Evolutionary conservation across 129 eudicot species (phyloP), one percentile per base, ranked within the genome.

Genomic region (Glebionis coronaria): DNA sequence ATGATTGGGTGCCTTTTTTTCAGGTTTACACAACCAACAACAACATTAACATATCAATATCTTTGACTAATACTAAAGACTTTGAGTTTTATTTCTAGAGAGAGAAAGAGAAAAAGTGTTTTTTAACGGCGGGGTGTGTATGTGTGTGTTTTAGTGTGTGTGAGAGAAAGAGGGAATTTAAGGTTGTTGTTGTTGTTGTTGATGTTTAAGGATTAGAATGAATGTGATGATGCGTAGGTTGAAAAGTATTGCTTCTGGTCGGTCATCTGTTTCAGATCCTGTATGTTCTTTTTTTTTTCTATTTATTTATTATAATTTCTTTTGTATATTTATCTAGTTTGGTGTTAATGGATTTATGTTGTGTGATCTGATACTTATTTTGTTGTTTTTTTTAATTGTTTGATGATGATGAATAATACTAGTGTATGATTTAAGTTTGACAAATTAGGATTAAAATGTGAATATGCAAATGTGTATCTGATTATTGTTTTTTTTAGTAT

Each of bases 211-310:
- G 68, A 75, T 38, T 58, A 61, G 61, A 51, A 90, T 93, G 99
- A 88, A 93, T 79, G 88, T 84, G 74, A 84, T 92, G 96, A 84
- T 92, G 96, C 90, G 98, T 50, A 85, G 97, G 65, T 77, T 93
- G 45, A 93, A 93, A 81, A 93, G 97, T 79, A 80, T 93, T 56
- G 95, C 99, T 70, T 89, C 99, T 45, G 97, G 96, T 47, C 90
- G 97, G 12, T 55, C 92, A 38, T 86, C 99, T 47, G 81, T 89
- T 67, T 93, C 99, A 63, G 99, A 93, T 86, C 92, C 95, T 12
- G 99, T 93, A 83, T 67, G 78, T 76, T 27, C 16, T 12, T 40
- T 49, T 28, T 3, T 28, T 28, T 3, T 28, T 3, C n/a, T n/a
- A n/a, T n/a, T 23, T 23, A 23, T 23, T n/a, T 23, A 23, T 23